A percentile compares a stretch with the other conserved stretches of the same genome.
Evolutionary conservation across 2,329 filamentous ascomycete genomes (phyloP).

Genomic region (Paecilomyces sp.): DNA sequence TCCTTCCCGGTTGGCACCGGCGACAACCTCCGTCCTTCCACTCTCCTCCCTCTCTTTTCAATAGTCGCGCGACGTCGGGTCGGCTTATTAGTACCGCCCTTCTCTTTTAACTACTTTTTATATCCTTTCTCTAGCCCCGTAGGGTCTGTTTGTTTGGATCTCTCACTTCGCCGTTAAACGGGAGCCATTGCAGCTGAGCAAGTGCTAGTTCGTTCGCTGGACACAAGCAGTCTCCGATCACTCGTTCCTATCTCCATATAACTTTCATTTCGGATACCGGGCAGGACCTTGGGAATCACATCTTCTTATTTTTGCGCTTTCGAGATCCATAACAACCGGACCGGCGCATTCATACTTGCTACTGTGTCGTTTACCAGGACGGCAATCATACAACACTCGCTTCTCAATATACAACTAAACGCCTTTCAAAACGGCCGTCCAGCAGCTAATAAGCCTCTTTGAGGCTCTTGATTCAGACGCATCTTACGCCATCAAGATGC

Average conservation of each 20-base stretch:
- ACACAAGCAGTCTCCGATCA: not conserved
- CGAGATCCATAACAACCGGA: not conserved
- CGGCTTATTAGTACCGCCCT: not conserved
- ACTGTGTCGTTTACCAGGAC: conserved; percentile 2
- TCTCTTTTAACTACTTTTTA: not conserved
- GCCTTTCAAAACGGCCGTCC: conserved; percentile 10
- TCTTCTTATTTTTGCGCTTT: not conserved
- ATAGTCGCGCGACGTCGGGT: not conserved
- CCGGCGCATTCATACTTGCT: not conserved
- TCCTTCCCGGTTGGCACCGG: not conserved
- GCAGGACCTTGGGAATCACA: not conserved
- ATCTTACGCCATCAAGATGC: conserved; percentile 4
- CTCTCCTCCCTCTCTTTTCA: not conserved
- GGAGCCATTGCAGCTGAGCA: not conserved
- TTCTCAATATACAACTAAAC: not conserved
- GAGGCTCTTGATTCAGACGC: conserved; percentile 10
- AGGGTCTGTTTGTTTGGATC: not conserved
- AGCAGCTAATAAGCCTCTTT: conserved; percentile 13
- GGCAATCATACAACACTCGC: not conserved
- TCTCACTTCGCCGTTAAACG: not conserved
- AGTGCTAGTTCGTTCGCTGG: conserved; percentile 6
- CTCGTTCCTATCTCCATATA: not conserved
- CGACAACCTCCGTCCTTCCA: not conserved
- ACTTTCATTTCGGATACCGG: not conserved
- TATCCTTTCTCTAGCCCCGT: not conserved